These are phyloP conservation scores for Aspergillus biplanus DNA, from an alignment of 495 filamentous ascomycete genomes.

Conservation along the genomic window DNA sequence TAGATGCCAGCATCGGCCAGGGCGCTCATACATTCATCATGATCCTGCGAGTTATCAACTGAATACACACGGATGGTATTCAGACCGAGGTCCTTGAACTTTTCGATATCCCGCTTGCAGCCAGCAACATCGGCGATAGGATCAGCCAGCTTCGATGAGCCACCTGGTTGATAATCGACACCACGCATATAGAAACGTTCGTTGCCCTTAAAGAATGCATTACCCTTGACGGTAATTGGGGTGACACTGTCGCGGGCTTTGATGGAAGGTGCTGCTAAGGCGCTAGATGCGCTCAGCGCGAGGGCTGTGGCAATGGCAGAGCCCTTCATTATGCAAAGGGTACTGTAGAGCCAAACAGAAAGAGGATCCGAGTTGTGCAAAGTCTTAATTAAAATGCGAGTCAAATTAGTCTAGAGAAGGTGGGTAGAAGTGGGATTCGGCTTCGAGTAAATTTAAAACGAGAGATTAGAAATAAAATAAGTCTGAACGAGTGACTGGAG, in stretches of 20 bases:
- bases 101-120: conserved; percentile 81
- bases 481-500: conserved; percentile 31
- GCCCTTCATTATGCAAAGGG: conserved; percentile 56
- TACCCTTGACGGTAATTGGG: conserved; percentile 61
- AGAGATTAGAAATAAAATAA: conserved; percentile 16
- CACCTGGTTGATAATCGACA: conserved; percentile 95
- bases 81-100: conserved; percentile 84
- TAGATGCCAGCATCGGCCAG: conserved; percentile 89
- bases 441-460: neutral
- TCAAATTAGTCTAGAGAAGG: conserved; percentile 6
- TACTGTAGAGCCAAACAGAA: conserved; percentile 5
- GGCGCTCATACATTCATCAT: conserved; percentile 81
- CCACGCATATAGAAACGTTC: conserved; percentile 91
- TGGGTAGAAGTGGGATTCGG: neutral
- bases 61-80: conserved; percentile 95
- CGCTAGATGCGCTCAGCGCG: conserved; percentile 48
- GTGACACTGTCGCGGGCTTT: conserved; percentile 48
- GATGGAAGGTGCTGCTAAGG: conserved; percentile 57
- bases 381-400: conserved; percentile 5
- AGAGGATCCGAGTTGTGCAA: conserved; percentile 2
- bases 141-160: conserved; percentile 75
- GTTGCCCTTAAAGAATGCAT: conserved; percentile 85
- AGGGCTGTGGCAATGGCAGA: conserved; percentile 57
- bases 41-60: conserved; percentile 82
- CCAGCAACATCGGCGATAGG: conserved; percentile 71